Base-by-base conservation (phyloP, 2,329 filamentous ascomycete genomes). In the Penicillium sp. region DNA sequence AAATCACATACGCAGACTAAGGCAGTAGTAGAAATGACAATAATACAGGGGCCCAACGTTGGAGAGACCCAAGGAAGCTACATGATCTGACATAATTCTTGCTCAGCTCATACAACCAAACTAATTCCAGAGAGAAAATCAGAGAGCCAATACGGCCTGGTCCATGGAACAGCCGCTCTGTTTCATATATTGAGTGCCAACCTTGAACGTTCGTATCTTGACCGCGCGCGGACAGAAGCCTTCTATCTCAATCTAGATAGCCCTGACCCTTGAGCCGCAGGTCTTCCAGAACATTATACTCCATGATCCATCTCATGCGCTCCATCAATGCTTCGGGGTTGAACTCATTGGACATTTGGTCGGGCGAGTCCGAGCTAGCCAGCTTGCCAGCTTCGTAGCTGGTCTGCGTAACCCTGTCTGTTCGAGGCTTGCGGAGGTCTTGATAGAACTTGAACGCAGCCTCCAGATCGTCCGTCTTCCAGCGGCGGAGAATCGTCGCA, bases 271-370 rank as follows among this genome's bases (percentile, higher is more conserved):
- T 58, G 30, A 7, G 11, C 37, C 55, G 55, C 45, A 69, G 49
- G 33, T 70, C 64, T 12, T 58, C 63, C 35, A 70, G 46, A 8
- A 70, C 55, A 53, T 68, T 63, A 36, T 65, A 68, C 46, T 68
- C 66, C 66, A 68, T 69, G 31, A 68, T 63, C 65, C 66, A 70
- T 52, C 52, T 64, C 66, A 69, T 69, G 2, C 65, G 59, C 52
- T 68, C 65, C 25, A 41, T 50, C 25, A 68, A 34, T 16, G 55
- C 54, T 10, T 54, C 45, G 0, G 65, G 63, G 28, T 63, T 63
- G 49, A 69, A 67, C 8, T 52, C 58, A 11, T 54, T 41, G 28
- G 58, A 59, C 51, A 65, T 46, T n/a, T 59, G 47, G 27, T 68
- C 61, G 2, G 66, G 64, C 1, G 62, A 54, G 41, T 69, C 66